Percentiles rank a stretch among this genome's conserved stretches.
Evolutionary conservation across 2,329 filamentous ascomycete species (phyloP).

Genomic region (Parastagonospora nodorum): DNA sequence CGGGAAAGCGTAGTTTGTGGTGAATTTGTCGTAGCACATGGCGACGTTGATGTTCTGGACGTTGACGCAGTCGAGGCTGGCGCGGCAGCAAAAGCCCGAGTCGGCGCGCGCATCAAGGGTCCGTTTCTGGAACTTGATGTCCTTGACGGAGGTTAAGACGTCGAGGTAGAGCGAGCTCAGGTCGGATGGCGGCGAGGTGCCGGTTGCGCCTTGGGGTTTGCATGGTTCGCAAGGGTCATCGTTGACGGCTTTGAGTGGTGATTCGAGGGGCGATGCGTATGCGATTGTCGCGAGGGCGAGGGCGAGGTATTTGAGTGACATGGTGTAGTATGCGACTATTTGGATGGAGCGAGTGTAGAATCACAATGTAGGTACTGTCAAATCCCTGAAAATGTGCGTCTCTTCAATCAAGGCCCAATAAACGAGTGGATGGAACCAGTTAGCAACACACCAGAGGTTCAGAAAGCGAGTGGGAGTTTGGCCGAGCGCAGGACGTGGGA

Average conservation of each 20-base stretch:
- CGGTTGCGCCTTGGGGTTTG: slow-evolving; percentile 42
- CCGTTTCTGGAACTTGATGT: slow-evolving; percentile 39
- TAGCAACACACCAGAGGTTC: background rate
- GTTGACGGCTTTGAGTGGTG: slow-evolving; percentile 26
- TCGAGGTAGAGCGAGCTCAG: slow-evolving; percentile 44
- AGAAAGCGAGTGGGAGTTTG: background rate
- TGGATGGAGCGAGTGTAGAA: background rate
- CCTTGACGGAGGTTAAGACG: slow-evolving; percentile 42
- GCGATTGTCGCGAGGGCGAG: slow-evolving; percentile 31
- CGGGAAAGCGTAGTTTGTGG: slow-evolving; percentile 55
- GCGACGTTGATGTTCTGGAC: slow-evolving; percentile 49
- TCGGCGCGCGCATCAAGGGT: slow-evolving; percentile 22
- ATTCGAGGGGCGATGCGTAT: slow-evolving; percentile 26
- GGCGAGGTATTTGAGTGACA: slow-evolving; percentile 30
- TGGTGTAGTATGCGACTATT: slow-evolving; percentile 3
- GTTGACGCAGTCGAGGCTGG: slow-evolving; percentile 50
- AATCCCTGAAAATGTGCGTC: no score
- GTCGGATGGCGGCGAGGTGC: slow-evolving; percentile 35
- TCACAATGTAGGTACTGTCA: no score
- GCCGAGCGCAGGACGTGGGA: background rate
- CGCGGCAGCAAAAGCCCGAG: slow-evolving; percentile 41
- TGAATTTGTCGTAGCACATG: slow-evolving; percentile 60
- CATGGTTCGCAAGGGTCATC: slow-evolving; percentile 42
- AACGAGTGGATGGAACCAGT: slow-evolving; percentile 2
- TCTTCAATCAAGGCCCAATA: background rate